Evolutionary conservation across 2,329 filamentous ascomycete species (phyloP).

Genomic region (Onygenales sp.): DNA sequence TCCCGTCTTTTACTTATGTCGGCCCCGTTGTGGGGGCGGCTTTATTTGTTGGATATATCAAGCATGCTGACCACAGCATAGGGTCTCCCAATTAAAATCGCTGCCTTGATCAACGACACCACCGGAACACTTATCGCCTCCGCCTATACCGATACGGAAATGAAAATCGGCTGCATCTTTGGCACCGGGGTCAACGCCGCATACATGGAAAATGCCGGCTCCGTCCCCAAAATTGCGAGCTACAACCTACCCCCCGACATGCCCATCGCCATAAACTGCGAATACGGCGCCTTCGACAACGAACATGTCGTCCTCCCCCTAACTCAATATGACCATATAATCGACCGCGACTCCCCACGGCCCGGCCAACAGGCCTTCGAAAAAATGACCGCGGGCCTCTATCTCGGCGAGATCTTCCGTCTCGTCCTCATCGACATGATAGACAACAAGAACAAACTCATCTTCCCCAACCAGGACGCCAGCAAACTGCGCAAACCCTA

Average conservation of each 20-base stretch:
- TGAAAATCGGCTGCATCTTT: conserved; percentile 96
- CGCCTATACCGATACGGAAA: conserved; percentile 84
- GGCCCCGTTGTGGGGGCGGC: no score
- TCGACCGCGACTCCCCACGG: conserved; percentile 84
- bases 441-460: conserved; percentile 61
- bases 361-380: conserved; percentile 93
- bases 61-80: conserved; percentile 26
- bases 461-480: conserved; percentile 80
- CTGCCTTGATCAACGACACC: conserved; percentile 93
- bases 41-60: not conserved
- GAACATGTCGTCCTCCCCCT: conserved; percentile 78
- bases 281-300: conserved; percentile 95
- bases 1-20: conserved; percentile 1
- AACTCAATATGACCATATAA: conserved; percentile 74
- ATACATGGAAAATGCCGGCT: conserved; percentile 90
- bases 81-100: conserved; percentile 85
- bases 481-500: conserved; percentile 75
- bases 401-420: conserved; percentile 90
- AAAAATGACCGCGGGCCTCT: conserved; percentile 95
- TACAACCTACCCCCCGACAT: conserved; percentile 76
- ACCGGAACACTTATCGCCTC: conserved; percentile 95
- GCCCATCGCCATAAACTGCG: conserved; percentile 94
- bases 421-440: conserved; percentile 77
- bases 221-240: conserved; percentile 86
- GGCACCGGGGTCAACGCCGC: conserved; percentile 97